Base-by-base conservation (phyloP, 768 basidiomycete genomes). In the Tremella yokohamensis region DNA sequence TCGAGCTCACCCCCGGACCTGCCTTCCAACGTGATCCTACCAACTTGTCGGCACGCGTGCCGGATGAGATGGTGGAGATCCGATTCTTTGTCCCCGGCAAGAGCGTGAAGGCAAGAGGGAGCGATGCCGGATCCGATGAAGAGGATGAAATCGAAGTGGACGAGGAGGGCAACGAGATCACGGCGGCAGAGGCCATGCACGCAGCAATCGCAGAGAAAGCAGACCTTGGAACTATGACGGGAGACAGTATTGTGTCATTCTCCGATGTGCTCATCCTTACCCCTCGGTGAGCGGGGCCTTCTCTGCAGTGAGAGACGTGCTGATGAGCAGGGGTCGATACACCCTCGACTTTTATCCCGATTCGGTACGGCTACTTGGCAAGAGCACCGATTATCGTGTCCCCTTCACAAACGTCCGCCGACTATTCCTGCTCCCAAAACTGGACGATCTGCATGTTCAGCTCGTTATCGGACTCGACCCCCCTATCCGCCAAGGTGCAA, bases 311-410 rank as follows among this genome's bases (percentile, higher is more conserved):
- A 45, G 26, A 7, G 1, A 1, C 38, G n/a, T 29, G 34, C 51
- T 52, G 51, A 52, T 8, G 11, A 13, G 13, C 59, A 86, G 94
- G 81, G 93, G 94, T 53, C 86, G 91, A 54, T 96, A 93, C 76
- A 93, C 97, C 69, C 87, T 99, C 79, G 96, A 98, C 79, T 91
- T 99, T 88, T 97, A 90, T 81, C 85, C 85, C 22, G 89, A 89
- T 53, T 98, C 92, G 80, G 77, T 99, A 72, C 86, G 96, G 42
- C 79, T 98, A 29, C 87, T 92, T n/a, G 96, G 96, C 52, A 96
- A 97, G 79, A 97, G 93, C 1, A 98, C 98, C 78, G 96, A 99
- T 77, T 99, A 99, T 82, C 92, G 97, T 78, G 90, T 99, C 57
- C 81, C 89, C 20, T 96, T 93, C 78, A 82, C 83, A 38, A 88